Evolutionary conservation across 177 flowering plant species (phyloP).

Genomic region (Telopea speciosissima): DNA sequence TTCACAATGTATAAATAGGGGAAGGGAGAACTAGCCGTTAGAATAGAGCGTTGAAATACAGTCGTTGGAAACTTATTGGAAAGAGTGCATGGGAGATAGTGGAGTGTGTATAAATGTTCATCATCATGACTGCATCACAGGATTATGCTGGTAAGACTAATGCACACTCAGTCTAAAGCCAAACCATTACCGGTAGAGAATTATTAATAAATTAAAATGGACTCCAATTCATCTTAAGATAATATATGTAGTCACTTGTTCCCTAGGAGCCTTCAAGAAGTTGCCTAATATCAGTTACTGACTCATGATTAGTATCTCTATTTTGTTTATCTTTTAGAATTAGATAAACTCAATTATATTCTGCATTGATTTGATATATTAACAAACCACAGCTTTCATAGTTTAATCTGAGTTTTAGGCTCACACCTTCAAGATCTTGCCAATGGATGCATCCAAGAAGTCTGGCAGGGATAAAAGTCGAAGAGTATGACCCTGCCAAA

Average conservation of each 20-base stretch:
- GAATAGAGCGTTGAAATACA: no score
- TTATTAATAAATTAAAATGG: neutral
- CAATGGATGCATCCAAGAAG: conserved; percentile 95
- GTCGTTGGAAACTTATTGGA: no score
- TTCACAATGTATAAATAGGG: no score
- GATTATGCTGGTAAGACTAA: neutral
- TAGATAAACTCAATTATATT: neutral
- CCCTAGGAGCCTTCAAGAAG: neutral
- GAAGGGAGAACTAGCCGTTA: no score
- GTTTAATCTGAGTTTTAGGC: neutral
- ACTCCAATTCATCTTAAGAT: neutral
- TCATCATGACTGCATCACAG: no score
- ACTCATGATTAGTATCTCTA: neutral
- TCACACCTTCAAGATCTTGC: conserved; percentile 86
- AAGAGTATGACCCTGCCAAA: conserved; percentile 83
- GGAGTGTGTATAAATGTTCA: no score
- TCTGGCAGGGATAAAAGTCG: conserved; percentile 96
- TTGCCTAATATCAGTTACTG: neutral
- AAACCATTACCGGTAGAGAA: neutral
- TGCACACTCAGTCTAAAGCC: neutral
- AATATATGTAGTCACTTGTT: neutral
- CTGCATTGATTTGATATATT: neutral
- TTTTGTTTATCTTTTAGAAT: neutral
- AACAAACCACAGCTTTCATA: neutral
- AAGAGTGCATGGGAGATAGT: no score